phyloP scores from a whole-genome alignment of 805 yeast species.

The Kodamaea fukazawae region DNA sequence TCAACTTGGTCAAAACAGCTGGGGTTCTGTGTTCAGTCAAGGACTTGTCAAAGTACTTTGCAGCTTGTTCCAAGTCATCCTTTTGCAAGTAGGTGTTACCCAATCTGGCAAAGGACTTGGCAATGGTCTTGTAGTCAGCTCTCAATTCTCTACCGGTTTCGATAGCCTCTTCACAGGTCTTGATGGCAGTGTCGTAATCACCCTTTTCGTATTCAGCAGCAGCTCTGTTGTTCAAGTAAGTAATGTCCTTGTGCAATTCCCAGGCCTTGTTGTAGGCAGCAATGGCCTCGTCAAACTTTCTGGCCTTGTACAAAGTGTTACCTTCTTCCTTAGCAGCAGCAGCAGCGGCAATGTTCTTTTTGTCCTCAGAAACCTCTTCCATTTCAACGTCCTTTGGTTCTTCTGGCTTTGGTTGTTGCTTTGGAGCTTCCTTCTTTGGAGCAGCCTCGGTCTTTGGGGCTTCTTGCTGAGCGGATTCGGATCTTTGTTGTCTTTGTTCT shows the following conservation, averaged over 20 bases:
- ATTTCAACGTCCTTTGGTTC: constrained; percentile 29
- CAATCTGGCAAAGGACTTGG: constrained; percentile 89
- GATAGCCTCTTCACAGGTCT: constrained; percentile 77
- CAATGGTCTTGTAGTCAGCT: constrained; percentile 88
- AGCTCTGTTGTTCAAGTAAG: constrained; percentile 92
- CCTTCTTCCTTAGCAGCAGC: constrained; percentile 80
- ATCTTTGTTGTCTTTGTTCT: constrained; percentile 6
- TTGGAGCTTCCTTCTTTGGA: constrained; percentile 13
- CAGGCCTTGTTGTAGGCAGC: constrained; percentile 83
- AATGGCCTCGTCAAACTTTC: constrained; percentile 91
- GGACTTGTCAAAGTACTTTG: constrained; percentile 79
- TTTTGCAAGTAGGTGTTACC: constrained; percentile 80
- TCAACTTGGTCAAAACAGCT: constrained; percentile 81
- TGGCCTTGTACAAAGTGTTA: constrained; percentile 78
- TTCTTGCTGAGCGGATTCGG: constrained; percentile 1
- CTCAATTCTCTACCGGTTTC: constrained; percentile 87
- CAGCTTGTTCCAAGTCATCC: constrained; percentile 70
- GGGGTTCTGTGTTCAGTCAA: constrained; percentile 97
- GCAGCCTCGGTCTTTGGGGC: constrained; percentile 13
- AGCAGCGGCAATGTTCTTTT: constrained; percentile 46
- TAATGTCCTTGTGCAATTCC: constrained; percentile 76
- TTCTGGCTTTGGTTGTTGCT: constrained; percentile 14
- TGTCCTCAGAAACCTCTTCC: constrained; percentile 30
- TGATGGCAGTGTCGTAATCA: constrained; percentile 80
- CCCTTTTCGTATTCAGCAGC: constrained; percentile 98